Evolutionary conservation across 306 rosid species (phyloP), one percentile per base, ranked within the genome.

Genomic region (Pyrus communis): DNA sequence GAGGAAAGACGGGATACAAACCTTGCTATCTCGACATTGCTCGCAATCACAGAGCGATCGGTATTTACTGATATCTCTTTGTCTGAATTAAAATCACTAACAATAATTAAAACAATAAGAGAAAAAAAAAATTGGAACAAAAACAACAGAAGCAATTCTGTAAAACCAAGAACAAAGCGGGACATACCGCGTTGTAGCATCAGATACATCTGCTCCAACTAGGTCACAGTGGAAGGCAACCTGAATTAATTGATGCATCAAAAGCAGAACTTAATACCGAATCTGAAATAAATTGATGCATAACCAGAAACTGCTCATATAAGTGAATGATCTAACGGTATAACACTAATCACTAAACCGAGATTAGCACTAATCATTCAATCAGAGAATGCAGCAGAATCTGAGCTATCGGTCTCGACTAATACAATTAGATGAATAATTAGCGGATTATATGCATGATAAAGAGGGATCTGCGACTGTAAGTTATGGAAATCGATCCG

Each of bases 11-110:
- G 71, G 75, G 73, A 86, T 71, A 45, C 51, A 79, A 28, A 91
- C 96, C 93, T 85, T 80, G 74, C 35, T 5, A 59, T 69, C 60
- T 62, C 30, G 80, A 81, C 93, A 87, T 66, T 78, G 92, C 58
- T 89, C 84, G 35, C 88, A 89, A 23, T 86, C 84, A 58, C 78
- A 75, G 40, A 84, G 54, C 75, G 74, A 54, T 18, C 17, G 76
- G 51, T 77, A 76, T 77, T 72, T 52, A 77, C 63, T 28, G 67
- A 80, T 19, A 81, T 61, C 69, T 71, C 79, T 74, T 52, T 5
- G 71, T 59, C 85, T 83, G 86, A 13, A 60, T 67, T 2, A 33
- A 77, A 74, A 75, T 14, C 22, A 30, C 21, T 52, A 77, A 17
- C 45, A 71, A 23, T 11, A 52, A 66, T 67, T 22, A 35, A 59